These are phyloP conservation scores for Elsinoe arachidis DNA, from an alignment of 2,329 filamentous ascomycete species.

Conservation along the genomic window DNA sequence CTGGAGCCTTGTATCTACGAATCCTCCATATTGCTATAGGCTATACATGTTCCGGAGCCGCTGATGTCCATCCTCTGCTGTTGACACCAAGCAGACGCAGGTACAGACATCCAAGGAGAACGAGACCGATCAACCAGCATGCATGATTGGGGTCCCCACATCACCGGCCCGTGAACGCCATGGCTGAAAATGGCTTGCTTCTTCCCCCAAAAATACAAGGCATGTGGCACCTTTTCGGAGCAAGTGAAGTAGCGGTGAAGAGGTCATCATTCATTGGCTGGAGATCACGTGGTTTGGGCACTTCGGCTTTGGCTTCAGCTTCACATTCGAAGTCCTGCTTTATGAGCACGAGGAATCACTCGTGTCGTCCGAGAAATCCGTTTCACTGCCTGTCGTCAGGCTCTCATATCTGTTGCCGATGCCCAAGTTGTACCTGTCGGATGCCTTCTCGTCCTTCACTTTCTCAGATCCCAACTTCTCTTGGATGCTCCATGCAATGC, in stretches of 20 bases:
- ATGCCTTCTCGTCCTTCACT: conserved; percentile 20
- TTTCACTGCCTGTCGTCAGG: conserved; percentile 17
- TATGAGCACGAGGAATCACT: conserved; percentile 1
- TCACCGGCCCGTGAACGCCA: neutral
- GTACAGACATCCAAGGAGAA: neutral
- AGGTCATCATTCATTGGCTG: neutral
- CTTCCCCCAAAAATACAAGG: neutral
- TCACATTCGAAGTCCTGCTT: neutral
- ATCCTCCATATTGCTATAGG: too few species aligned
- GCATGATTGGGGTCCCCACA: neutral
- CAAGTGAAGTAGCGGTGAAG: conserved; percentile 9
- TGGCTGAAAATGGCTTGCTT: neutral
- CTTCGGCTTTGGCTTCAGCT: neutral
- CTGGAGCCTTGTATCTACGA: too few species aligned
- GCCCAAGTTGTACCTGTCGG: conserved; percentile 29
- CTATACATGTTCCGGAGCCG: too few species aligned
- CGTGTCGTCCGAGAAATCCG: conserved; percentile 8
- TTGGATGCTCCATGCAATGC: conserved; percentile 62
- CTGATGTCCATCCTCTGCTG: neutral
- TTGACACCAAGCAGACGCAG: neutral
- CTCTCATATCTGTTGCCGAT: conserved; percentile 36
- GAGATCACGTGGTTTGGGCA: neutral
- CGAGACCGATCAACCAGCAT: neutral
- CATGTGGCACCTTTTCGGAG: neutral
- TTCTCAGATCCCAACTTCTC: conserved; percentile 39